Percentiles rank a stretch among this genome's conserved stretches.
Conservation (phyloP, 768 basidiomycete species). For the Kondoa malvinella region DNA sequence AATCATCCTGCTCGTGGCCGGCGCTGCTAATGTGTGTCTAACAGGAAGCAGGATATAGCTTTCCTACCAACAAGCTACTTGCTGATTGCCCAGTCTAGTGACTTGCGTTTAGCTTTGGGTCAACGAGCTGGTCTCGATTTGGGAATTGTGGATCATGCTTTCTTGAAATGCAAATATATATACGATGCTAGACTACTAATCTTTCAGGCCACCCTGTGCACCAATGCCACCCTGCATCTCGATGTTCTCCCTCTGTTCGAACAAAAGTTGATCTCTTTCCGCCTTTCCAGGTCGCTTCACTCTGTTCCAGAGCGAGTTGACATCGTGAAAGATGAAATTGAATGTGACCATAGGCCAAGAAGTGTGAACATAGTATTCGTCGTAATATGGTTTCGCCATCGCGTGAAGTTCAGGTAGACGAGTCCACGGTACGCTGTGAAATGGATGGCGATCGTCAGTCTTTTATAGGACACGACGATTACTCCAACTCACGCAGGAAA, state of each 20-base stretch:
- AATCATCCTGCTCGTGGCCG: too few species aligned
- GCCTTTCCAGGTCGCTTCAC: slow-evolving; percentile 44
- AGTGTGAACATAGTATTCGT: slow-evolving; percentile 64
- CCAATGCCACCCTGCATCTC: slow-evolving; percentile 10
- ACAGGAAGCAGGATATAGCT: too few species aligned
- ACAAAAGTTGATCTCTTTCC: not conserved
- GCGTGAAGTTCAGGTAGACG: slow-evolving; percentile 62
- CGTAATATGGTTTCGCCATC: slow-evolving; percentile 84
- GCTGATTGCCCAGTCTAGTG: too few species aligned
- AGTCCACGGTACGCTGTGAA: slow-evolving; percentile 58
- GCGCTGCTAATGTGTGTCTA: too few species aligned
- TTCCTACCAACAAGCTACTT: too few species aligned
- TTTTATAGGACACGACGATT: not conserved
- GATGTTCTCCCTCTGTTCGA: slow-evolving; percentile 4
- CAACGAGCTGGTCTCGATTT: too few species aligned
- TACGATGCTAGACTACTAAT: not conserved
- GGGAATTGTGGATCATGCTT: too few species aligned
- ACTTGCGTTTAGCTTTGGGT: too few species aligned
- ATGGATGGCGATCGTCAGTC: not conserved
- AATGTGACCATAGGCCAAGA: slow-evolving; percentile 89
- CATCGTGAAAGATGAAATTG: slow-evolving; percentile 79
- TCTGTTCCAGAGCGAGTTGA: slow-evolving; percentile 73
- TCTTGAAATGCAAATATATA: too few species aligned
- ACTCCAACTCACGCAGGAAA: slow-evolving; percentile 51
- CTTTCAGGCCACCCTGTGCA: slow-evolving; percentile 12